Conservation (phyloP, 2,329 filamentous ascomycete genomes). For the Macrophomina phaseolina region DNA sequence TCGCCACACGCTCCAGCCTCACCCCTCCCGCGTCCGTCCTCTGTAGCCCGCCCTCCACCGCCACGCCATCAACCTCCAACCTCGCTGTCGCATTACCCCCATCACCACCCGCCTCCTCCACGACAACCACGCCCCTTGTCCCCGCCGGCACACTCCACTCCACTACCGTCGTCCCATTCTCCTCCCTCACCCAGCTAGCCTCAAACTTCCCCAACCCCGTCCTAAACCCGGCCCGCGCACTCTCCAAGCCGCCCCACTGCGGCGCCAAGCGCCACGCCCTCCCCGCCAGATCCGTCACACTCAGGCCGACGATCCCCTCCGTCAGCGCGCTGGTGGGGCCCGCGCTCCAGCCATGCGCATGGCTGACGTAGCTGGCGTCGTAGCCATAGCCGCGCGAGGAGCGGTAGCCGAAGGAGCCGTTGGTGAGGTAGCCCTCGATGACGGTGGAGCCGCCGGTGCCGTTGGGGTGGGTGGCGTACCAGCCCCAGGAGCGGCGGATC, state of each 20-base stretch:
- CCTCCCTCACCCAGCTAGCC: constrained; percentile 38
- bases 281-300: constrained; percentile 48
- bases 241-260: constrained; percentile 50
- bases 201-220: constrained; percentile 53
- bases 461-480: constrained; percentile 63
- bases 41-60: not conserved
- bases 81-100: not conserved
- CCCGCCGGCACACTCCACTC: constrained; percentile 33
- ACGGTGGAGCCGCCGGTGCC: constrained; percentile 62
- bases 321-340: constrained; percentile 41
- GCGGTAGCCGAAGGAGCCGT: constrained; percentile 65
- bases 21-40: not conserved
- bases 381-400: constrained; percentile 58
- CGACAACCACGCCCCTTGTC: not conserved
- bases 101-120: not conserved
- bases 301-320: constrained; percentile 53
- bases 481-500: constrained; percentile 64
- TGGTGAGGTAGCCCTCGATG: constrained; percentile 63
- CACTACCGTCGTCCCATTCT: constrained; percentile 23
- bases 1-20: constrained; percentile 6
- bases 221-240: constrained; percentile 53
- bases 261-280: constrained; percentile 52
- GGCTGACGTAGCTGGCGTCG: constrained; percentile 48
- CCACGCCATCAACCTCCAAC: not conserved
- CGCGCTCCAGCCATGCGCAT: constrained; percentile 52